Conservation (phyloP, 2,329 filamentous ascomycete genomes). For the Diaporthe capsici region DNA sequence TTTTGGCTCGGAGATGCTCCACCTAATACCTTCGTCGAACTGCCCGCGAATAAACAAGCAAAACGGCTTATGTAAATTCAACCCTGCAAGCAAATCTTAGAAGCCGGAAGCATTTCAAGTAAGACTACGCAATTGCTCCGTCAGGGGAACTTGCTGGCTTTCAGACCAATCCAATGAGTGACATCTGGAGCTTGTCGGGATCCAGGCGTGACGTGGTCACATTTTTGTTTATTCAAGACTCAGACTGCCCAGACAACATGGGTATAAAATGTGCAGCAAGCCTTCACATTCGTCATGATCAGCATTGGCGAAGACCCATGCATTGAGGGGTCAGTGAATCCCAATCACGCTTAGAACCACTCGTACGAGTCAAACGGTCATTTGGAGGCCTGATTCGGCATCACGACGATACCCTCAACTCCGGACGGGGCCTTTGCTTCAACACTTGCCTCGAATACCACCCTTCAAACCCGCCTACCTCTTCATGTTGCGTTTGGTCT, state of each 20-base stretch:
- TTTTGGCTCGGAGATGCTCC: conserved; percentile 2
- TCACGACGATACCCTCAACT: conserved; percentile 15
- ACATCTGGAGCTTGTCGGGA: neutral
- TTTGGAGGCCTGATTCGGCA: conserved; percentile 10
- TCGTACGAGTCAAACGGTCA: conserved; percentile 23
- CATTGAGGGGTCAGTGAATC: conserved; percentile 13
- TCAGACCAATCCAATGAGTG: neutral
- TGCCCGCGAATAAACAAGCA: conserved; percentile 9
- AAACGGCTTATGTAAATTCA: neutral
- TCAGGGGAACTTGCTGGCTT: too few species aligned
- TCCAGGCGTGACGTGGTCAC: neutral
- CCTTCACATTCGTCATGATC: conserved; percentile 23
- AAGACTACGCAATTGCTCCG: neutral
- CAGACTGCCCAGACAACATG: neutral
- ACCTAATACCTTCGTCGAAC: neutral
- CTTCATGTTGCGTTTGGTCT: neutral
- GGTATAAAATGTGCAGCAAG: neutral
- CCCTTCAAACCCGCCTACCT: neutral
- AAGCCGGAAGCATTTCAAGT: neutral
- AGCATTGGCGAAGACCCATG: neutral
- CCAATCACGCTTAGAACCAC: conserved; percentile 15
- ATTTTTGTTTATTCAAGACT: neutral
- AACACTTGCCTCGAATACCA: neutral
- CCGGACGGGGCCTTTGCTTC: neutral
- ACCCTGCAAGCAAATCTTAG: conserved; percentile 1